phyloP scores from a whole-genome alignment of 768 basidiomycete species.

The Pilatotrama ljubarskyi region DNA sequence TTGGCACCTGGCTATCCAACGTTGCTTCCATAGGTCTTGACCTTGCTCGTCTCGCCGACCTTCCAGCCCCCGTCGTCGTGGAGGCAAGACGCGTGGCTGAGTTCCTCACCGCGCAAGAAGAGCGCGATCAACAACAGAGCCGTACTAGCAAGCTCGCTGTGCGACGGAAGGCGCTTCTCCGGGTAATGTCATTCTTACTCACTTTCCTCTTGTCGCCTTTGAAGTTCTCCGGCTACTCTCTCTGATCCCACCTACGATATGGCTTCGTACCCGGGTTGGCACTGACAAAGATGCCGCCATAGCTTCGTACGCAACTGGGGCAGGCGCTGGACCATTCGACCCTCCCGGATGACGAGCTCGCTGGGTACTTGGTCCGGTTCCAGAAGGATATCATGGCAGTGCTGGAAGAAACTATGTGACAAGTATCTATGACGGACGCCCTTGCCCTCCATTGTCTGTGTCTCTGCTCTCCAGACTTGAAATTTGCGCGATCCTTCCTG shows the following conservation, averaged over 20 bases:
- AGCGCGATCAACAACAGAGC: slow-evolving; percentile 59
- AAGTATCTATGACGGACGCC: no score
- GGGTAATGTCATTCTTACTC: slow-evolving; percentile 49
- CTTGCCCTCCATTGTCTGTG: no score
- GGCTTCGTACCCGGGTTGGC: not conserved
- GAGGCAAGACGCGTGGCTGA: slow-evolving; percentile 65
- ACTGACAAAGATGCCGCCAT: not conserved
- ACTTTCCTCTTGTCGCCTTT: not conserved
- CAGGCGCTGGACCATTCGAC: slow-evolving; percentile 75
- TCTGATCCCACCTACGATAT: not conserved
- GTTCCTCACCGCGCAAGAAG: slow-evolving; percentile 57
- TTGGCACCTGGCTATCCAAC: no score
- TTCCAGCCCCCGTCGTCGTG: slow-evolving; percentile 69
- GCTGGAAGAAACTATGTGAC: slow-evolving; percentile 40
- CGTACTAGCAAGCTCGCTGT: slow-evolving; percentile 55
- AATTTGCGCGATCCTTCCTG: no score
- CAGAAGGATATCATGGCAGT: slow-evolving; percentile 70
- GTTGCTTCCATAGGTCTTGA: slow-evolving; percentile 82
- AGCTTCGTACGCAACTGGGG: slow-evolving; percentile 74
- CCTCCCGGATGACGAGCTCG: slow-evolving; percentile 69
- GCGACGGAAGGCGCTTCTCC: slow-evolving; percentile 67
- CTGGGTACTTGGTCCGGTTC: slow-evolving; percentile 63
- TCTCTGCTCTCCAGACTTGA: no score
- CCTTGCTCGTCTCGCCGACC: slow-evolving; percentile 82
- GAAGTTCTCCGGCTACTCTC: not conserved